Percentiles rank a stretch among this genome's conserved stretches.
phyloP scores from a whole-genome alignment of 2,329 filamentous ascomycete species.

The Grosmannia clavigera region DNA sequence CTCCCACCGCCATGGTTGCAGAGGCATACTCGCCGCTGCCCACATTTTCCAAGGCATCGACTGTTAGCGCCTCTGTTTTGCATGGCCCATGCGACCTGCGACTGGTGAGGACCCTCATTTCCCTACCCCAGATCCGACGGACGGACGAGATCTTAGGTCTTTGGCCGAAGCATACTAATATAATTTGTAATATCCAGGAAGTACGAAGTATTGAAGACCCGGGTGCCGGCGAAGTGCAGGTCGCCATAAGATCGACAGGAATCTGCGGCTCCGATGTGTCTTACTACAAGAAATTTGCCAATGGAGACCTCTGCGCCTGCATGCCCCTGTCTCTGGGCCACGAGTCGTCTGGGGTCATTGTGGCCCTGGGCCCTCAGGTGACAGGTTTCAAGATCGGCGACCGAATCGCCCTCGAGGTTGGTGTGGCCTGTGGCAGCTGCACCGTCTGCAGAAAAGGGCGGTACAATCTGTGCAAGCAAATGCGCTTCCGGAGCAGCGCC shows the following conservation, averaged over 20 bases:
- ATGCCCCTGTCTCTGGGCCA: constrained; percentile 53
- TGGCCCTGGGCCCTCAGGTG: constrained; percentile 40
- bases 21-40: constrained; percentile 30
- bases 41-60: constrained; percentile 28
- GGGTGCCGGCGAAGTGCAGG: constrained; percentile 44
- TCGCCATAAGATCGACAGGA: constrained; percentile 52
- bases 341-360: constrained; percentile 47
- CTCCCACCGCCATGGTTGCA: constrained; percentile 35
- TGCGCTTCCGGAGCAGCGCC: constrained; percentile 50
- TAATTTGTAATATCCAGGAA: constrained; percentile 26
- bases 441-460: constrained; percentile 37
- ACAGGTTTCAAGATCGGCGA: constrained; percentile 41
- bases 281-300: constrained; percentile 62
- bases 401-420: constrained; percentile 46
- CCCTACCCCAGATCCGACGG: constrained; percentile 5
- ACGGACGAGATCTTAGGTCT: not conserved
- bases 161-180: not conserved
- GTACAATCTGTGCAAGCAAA: constrained; percentile 50
- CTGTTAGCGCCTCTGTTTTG: constrained; percentile 41
- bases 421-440: constrained; percentile 40
- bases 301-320: constrained; percentile 55
- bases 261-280: constrained; percentile 60
- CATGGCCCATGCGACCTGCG: constrained; percentile 44
- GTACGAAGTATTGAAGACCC: constrained; percentile 34
- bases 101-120: constrained; percentile 30